Conservation (phyloP, 129 eudicot species). For the Lonicera japonica region DNA sequence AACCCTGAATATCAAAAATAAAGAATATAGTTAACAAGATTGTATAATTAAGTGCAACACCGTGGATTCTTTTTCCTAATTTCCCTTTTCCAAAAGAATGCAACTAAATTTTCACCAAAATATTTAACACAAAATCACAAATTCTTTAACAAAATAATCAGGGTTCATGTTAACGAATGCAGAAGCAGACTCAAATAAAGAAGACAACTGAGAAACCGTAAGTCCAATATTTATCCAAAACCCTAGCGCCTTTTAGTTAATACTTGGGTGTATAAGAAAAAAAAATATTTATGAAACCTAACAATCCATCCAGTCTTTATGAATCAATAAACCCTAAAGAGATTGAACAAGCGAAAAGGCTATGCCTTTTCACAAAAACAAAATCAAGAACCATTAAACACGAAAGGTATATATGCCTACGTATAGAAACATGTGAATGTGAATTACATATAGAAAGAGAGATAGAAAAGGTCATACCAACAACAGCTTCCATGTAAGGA, state of each 20-base stretch:
- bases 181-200: too few relatives aligned
- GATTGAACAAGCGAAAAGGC: too few relatives aligned
- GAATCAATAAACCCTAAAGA: background rate
- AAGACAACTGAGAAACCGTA: too few relatives aligned
- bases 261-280: background rate
- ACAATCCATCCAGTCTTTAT: background rate
- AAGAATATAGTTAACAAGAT: background rate
- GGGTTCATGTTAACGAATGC: too few relatives aligned
- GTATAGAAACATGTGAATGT: background rate
- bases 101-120: background rate
- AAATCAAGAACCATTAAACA: background rate
- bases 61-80: too few relatives aligned
- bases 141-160: background rate
- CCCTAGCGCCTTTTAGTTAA: background rate
- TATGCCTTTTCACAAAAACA: background rate
- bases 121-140: background rate
- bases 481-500: slow-evolving; percentile 82
- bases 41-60: too few relatives aligned
- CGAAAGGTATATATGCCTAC: background rate
- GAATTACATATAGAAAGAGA: background rate
- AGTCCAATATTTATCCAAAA: background rate
- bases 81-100: background rate
- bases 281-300: slow-evolving; percentile 1
- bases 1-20: slow-evolving; percentile 43
- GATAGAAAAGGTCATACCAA: slow-evolving; percentile 44